phyloP scores from a whole-genome alignment of 2,329 filamentous ascomycete genomes.

The Huntiella abstrusa region DNA sequence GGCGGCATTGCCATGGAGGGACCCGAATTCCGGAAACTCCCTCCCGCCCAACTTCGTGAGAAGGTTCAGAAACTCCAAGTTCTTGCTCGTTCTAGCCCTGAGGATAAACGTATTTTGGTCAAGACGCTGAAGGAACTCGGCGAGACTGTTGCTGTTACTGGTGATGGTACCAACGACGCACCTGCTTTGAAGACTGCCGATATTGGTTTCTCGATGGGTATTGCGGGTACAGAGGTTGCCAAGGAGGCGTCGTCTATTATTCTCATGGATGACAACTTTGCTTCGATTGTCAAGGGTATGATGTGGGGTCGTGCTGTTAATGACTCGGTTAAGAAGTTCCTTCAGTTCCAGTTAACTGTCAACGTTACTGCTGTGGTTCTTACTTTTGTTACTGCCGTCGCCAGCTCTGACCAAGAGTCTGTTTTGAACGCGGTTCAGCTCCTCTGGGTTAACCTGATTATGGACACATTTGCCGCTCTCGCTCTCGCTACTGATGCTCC shows the following conservation, averaged over 20 bases:
- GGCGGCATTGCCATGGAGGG: constrained; percentile 50
- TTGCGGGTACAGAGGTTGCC: constrained; percentile 41
- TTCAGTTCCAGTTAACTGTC: constrained; percentile 46
- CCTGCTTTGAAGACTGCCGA: constrained; percentile 41
- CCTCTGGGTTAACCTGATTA: constrained; percentile 45
- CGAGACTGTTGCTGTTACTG: constrained; percentile 39
- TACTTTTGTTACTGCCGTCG: constrained; percentile 38
- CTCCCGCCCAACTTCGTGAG: constrained; percentile 37
- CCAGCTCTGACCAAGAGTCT: constrained; percentile 28
- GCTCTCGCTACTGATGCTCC: constrained; percentile 23
- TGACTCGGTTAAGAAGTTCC: constrained; percentile 43
- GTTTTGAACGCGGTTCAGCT: constrained; percentile 42
- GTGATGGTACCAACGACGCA: constrained; percentile 44
- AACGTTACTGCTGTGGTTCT: constrained; percentile 42
- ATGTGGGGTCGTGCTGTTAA: constrained; percentile 45
- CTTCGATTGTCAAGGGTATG: constrained; percentile 36
- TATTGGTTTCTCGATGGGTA: constrained; percentile 44
- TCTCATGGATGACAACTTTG: constrained; percentile 37
- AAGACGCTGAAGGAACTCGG: constrained; percentile 40
- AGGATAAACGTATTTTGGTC: constrained; percentile 47
- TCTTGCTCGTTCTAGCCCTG: constrained; percentile 44
- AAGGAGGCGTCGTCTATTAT: constrained; percentile 45
- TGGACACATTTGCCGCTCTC: constrained; percentile 41
- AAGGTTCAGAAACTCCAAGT: constrained; percentile 42
- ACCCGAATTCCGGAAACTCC: constrained; percentile 43